Percentiles rank a stretch among this genome's conserved stretches.
These are phyloP conservation scores for Candida xyloterini DNA, from an alignment of 805 yeast species.

Conservation along the genomic window DNA sequence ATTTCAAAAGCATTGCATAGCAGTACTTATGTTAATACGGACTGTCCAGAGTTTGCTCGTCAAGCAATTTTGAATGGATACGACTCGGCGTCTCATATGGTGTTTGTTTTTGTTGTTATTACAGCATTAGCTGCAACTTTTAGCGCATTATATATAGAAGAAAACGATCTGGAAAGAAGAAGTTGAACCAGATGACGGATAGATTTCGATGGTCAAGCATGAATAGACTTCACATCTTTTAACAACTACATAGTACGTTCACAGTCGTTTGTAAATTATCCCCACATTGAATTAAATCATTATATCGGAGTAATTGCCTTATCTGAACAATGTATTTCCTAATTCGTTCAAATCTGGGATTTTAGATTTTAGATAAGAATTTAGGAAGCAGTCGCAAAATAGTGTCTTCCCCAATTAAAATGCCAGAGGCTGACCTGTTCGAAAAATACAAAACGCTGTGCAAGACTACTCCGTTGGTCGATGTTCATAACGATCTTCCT, in stretches of 20 bases:
- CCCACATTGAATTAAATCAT: too few relatives aligned
- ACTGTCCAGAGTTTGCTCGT: constrained; percentile 50
- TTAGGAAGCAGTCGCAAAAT: too few relatives aligned
- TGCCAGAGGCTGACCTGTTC: constrained; percentile 4
- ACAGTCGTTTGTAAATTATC: too few relatives aligned
- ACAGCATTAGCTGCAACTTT: constrained; percentile 19
- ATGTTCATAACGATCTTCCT: constrained; percentile 54
- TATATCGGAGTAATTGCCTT: too few relatives aligned
- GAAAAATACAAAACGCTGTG: constrained; percentile 17
- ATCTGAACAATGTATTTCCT: neutral
- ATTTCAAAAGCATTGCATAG: constrained; percentile 19
- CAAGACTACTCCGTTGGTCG: constrained; percentile 39
- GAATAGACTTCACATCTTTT: too few relatives aligned
- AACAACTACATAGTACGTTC: too few relatives aligned
- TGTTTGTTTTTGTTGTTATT: constrained; percentile 41
- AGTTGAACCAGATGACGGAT: neutral
- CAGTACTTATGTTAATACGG: constrained; percentile 27
- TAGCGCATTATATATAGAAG: constrained; percentile 13
- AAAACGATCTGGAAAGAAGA: constrained; percentile 10
- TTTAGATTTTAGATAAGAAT: too few relatives aligned
- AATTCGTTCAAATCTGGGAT: neutral
- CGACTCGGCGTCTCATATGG: constrained; percentile 47
- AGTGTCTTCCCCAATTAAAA: neutral
- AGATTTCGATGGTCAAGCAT: too few relatives aligned
- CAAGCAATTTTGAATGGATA: constrained; percentile 48